phyloP scores from a whole-genome alignment of 768 basidiomycete species.

The Hericium alpestre region DNA sequence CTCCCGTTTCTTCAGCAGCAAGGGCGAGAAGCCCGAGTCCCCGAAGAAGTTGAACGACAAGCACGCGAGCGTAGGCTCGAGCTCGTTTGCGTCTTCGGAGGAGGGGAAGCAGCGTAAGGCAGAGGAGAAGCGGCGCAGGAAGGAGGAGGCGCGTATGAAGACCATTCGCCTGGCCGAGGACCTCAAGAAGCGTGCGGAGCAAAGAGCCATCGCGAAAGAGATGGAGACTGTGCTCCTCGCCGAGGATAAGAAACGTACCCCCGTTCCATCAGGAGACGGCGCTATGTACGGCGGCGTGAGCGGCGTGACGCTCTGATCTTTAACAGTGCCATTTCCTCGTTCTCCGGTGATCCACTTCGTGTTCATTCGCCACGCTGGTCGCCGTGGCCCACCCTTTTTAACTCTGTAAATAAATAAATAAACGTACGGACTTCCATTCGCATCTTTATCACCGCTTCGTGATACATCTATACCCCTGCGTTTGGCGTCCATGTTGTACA shows the following conservation, averaged over 20 bases:
- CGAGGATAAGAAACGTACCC: background rate
- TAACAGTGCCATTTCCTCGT: background rate
- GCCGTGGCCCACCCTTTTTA: no score
- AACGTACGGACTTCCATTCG: no score
- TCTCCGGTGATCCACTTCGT: background rate
- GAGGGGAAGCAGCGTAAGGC: slow-evolving; percentile 12
- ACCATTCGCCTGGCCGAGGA: slow-evolving; percentile 34
- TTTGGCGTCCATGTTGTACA: no score
- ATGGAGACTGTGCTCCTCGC: background rate
- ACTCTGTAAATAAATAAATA: no score
- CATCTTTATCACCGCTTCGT: no score
- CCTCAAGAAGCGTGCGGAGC: slow-evolving; percentile 29
- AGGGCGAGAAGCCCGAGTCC: background rate
- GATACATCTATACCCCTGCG: no score
- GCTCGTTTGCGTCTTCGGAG: background rate
- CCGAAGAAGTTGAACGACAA: background rate
- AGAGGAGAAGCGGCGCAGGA: slow-evolving; percentile 34
- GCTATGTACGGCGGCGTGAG: slow-evolving; percentile 12
- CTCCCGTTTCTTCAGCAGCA: background rate
- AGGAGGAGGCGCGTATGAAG: slow-evolving; percentile 29
- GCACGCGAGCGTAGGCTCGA: background rate
- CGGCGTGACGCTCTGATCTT: background rate
- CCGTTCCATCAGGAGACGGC: slow-evolving; percentile 11
- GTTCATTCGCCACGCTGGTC: no score
- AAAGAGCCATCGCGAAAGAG: slow-evolving; percentile 16